Evolutionary conservation across 495 filamentous ascomycete species (phyloP).

Genomic region (Sordaria brevicollis): DNA sequence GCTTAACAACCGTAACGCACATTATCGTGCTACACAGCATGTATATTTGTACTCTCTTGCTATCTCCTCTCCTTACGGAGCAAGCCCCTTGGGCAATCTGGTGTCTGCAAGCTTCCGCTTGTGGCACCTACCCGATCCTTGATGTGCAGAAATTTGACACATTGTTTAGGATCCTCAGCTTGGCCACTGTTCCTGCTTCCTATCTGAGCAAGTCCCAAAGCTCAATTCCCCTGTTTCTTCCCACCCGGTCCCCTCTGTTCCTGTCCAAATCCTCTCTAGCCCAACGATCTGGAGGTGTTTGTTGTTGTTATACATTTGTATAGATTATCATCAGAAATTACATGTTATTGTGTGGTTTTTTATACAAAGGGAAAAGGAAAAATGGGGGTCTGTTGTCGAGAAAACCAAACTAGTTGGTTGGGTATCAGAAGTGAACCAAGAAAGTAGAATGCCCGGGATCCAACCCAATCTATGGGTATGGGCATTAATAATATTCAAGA

Average conservation of each 20-base stretch:
- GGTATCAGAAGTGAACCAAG: background rate
- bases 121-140: background rate
- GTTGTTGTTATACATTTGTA: background rate
- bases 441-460: background rate
- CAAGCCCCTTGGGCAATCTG: background rate
- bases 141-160: background rate
- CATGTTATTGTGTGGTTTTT: background rate
- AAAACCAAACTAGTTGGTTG: conserved; percentile 1
- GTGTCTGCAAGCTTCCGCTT: background rate
- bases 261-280: too few relatives aligned
- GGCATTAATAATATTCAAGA: background rate
- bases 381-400: conserved; percentile 7
- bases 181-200: background rate
- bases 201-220: background rate
- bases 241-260: background rate
- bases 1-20: background rate
- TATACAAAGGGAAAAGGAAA: background rate
- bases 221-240: background rate
- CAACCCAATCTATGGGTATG: background rate
- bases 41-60: background rate
- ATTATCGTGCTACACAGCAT: background rate
- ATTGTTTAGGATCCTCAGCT: background rate
- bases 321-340: background rate
- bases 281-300: background rate
- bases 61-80: background rate